A percentile compares a stretch with the other conserved stretches of the same genome.
These are phyloP conservation scores for Sporothrix inflata DNA, from an alignment of 2,329 filamentous ascomycete genomes.

Conservation along the genomic window DNA sequence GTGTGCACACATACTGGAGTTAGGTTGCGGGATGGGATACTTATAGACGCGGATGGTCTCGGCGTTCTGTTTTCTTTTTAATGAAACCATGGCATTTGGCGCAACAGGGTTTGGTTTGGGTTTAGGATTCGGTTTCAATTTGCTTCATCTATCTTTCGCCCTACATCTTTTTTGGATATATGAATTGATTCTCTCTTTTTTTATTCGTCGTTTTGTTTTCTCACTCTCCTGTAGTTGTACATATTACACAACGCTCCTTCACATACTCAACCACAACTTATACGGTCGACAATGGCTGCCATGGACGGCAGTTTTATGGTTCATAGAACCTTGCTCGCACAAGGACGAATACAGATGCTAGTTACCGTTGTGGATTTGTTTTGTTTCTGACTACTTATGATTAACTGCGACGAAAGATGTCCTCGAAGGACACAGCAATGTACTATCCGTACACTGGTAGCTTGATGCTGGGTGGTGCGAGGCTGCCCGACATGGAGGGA, in stretches of 20 bases:
- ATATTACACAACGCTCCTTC: background rate
- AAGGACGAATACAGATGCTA: no score
- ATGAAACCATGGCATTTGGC: background rate
- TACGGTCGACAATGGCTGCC: no score
- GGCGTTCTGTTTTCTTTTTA: background rate
- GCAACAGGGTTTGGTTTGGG: background rate
- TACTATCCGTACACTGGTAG: no score
- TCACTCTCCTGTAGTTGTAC: background rate
- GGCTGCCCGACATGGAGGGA: no score
- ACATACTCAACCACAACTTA: no score
- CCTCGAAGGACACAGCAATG: no score
- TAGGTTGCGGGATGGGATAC: background rate
- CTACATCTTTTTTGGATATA: background rate
- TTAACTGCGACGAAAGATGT: no score
- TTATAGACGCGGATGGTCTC: background rate
- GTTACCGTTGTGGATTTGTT: no score
- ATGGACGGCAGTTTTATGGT: no score
- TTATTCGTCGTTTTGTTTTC: background rate
- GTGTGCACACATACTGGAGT: background rate
- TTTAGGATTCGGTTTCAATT: background rate
- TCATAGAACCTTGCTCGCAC: no score
- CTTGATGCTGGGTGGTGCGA: no score
- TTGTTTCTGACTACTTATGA: no score
- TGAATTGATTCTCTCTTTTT: background rate
- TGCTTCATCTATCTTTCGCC: background rate